Evolutionary conservation across 495 filamentous ascomycete genomes (phyloP), one percentile per base, ranked within the genome.

Genomic region (Penicillium cataractarum): DNA sequence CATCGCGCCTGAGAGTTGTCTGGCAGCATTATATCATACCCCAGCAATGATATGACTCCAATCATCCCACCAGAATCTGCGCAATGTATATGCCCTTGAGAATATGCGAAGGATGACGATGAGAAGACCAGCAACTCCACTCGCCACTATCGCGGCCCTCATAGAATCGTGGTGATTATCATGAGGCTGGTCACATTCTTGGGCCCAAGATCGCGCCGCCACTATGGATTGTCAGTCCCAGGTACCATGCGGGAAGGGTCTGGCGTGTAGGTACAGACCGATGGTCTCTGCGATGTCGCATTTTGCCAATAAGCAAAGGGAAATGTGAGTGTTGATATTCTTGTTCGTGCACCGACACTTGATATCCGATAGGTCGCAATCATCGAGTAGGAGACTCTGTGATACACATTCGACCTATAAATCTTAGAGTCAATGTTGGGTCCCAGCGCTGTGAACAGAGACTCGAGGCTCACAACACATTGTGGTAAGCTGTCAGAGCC

Each of bases 21-120:
- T 6, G 21, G 7, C 35, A 9, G 10, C 21, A 12, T 56, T 5
- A 35, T 4, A 35, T 44, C 58, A 29, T 62, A 65, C 63, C 49
- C 53, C 63, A 15, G 63, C 53, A 1, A 33, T 44, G 24, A 65
- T 46, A 24, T 65, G 58, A 31, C 52, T 39, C 58, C 63, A 65
- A 37, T 65, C 63, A 61, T 65, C 63, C 63, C 63, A 65, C 63
- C 63, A 65, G 24, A 65, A 56, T 49, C 27, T 32, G 19, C 49
- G 55, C 3, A 57, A 19, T 2, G 63, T 65, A 35, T 33, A 61
- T 4, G 55, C 27, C 21, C 63, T 61, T 24, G 63, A 24, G 3
- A 61, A 2, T 26, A 65, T 42, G 26, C 63, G 63, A 35, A 24
- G 29, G 3, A 21, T n/a, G 13, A 65, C 53, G 26, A 61, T 57